Conservation (phyloP, 2,329 filamentous ascomycete species). For the Cordyceps pruinosa region DNA sequence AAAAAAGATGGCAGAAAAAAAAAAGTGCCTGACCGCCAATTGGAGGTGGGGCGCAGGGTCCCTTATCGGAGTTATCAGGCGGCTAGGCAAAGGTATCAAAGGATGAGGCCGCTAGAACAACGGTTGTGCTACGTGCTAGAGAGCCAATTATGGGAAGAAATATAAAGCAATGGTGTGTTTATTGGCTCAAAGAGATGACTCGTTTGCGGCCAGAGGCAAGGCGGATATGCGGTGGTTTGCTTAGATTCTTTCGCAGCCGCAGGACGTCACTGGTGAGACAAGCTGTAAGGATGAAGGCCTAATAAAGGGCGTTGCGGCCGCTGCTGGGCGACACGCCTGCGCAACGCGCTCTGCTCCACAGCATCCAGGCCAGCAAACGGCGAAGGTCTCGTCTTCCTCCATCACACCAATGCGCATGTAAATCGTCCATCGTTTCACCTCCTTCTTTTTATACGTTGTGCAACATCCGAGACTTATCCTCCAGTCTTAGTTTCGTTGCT, state of each 20-base stretch:
- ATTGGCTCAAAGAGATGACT: too few species aligned
- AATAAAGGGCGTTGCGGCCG: not conserved
- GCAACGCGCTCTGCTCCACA: not conserved
- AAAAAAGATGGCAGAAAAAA: slow-evolving; percentile 10
- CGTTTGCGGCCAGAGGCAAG: too few species aligned
- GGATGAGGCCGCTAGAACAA: not conserved
- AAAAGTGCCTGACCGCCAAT: slow-evolving; percentile 6
- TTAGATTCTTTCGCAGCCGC: too few species aligned
- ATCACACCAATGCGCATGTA: not conserved
- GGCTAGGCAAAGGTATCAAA: too few species aligned
- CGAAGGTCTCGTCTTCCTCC: not conserved
- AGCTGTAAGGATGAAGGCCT: not conserved
- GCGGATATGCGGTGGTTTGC: too few species aligned
- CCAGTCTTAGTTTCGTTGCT: not conserved
- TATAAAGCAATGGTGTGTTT: too few species aligned
- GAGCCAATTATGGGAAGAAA: too few species aligned
- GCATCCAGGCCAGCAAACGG: not conserved
- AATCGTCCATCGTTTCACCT: not conserved
- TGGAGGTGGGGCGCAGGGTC: slow-evolving; percentile 3
- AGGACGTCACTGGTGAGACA: not conserved
- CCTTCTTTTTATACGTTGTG: not conserved
- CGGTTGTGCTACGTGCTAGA: not conserved
- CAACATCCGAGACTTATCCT: not conserved
- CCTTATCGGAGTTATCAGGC: too few species aligned
- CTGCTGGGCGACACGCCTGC: not conserved